A percentile compares a stretch with the other conserved stretches of the same genome.
Conservation (phyloP, 140 eudicot species). For the Anethum foeniculum region DNA sequence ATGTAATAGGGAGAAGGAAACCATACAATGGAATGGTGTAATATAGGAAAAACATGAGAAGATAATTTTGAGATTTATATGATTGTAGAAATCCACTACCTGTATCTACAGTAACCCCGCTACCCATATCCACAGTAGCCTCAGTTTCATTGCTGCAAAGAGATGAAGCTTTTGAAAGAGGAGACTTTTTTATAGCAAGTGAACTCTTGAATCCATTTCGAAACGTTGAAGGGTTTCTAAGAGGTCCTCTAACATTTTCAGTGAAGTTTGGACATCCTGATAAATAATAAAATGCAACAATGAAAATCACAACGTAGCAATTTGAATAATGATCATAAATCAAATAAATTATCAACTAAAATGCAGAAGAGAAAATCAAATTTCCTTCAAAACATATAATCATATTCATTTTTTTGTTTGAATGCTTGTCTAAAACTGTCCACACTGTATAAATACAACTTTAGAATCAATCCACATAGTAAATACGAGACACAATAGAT, state of each 20-base stretch:
- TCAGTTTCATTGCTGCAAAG: slow-evolving; percentile 43
- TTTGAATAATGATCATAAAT: not conserved
- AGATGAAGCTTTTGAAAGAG: slow-evolving; percentile 51
- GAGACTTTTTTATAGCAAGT: slow-evolving; percentile 40
- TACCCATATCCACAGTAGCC: slow-evolving; percentile 21
- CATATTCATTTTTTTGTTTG: not conserved
- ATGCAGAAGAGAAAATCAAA: not conserved
- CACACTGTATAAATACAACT: not conserved
- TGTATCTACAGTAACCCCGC: slow-evolving; percentile 5
- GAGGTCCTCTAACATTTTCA: slow-evolving; percentile 26
- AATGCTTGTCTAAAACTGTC: not conserved
- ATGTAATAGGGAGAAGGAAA: not conserved
- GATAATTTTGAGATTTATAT: not conserved
- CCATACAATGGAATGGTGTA: not conserved
- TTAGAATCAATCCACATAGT: not conserved
- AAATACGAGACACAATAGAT: not conserved
- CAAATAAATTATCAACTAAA: not conserved
- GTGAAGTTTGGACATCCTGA: slow-evolving; percentile 36
- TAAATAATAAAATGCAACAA: not conserved
- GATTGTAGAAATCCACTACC: slow-evolving; percentile 17
- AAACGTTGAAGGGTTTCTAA: slow-evolving; percentile 29
- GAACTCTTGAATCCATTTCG: slow-evolving; percentile 51
- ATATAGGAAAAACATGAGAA: not conserved
- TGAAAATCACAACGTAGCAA: not conserved
- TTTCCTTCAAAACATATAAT: not conserved